Conservation (phyloP, 2,329 filamentous ascomycete genomes). For the Zarea fungicola region DNA sequence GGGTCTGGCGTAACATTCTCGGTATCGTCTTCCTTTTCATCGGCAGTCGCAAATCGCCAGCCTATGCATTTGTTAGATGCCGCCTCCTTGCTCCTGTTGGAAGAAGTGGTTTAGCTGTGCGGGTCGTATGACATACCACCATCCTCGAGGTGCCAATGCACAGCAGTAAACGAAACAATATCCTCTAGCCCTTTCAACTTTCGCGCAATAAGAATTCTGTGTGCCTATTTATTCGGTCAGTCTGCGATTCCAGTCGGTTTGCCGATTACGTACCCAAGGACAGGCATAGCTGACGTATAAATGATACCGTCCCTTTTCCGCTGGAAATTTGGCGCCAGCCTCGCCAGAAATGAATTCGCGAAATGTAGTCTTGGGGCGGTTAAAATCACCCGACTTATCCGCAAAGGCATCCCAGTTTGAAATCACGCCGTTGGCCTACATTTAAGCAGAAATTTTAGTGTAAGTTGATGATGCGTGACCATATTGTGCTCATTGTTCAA, state of each 20-base stretch:
- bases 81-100: too few relatives aligned
- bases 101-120: too few relatives aligned
- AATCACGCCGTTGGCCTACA: too few relatives aligned
- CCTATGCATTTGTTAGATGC: too few relatives aligned
- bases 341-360: constrained; percentile 72
- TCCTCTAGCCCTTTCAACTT: constrained; percentile 90
- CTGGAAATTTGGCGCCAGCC: constrained; percentile 67
- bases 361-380: constrained; percentile 78
- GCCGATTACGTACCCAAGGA: constrained; percentile 60
- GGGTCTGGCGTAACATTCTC: constrained; percentile 63
- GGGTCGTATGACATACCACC: too few relatives aligned
- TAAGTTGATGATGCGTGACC: too few relatives aligned
- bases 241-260: background rate
- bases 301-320: constrained; percentile 88
- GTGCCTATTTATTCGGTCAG: constrained; percentile 45
- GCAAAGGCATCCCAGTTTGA: constrained; percentile 77
- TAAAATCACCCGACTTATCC: constrained; percentile 86
- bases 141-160: constrained; percentile 82
- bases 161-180: constrained; percentile 70
- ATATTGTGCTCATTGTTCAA: too few relatives aligned
- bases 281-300: constrained; percentile 93
- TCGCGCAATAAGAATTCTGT: constrained; percentile 79
- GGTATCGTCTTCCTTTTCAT: constrained; percentile 51
- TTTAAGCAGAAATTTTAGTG: too few relatives aligned
- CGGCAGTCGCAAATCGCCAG: constrained; percentile 74